A percentile compares a stretch with the other conserved stretches of the same genome.
These are phyloP conservation scores for Globisporangium viniferum DNA, from an alignment of 352 stramenopile species.

Conservation along the genomic window DNA sequence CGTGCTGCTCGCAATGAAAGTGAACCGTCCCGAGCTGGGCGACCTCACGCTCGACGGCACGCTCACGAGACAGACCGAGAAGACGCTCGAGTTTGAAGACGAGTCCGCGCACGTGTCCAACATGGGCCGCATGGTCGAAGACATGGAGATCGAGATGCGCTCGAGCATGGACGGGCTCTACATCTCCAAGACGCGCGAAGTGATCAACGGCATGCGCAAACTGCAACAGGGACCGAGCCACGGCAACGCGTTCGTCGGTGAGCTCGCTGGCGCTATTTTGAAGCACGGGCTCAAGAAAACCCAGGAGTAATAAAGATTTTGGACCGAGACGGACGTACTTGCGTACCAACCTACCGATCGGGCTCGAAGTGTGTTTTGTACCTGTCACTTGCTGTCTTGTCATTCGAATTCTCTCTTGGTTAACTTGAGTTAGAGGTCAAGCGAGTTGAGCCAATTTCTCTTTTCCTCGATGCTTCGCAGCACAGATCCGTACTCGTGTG, in stretches of 20 bases:
- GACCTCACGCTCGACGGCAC: slow-evolving; percentile 89
- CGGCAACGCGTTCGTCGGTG: slow-evolving; percentile 70
- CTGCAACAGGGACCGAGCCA: slow-evolving; percentile 59
- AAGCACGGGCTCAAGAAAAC: slow-evolving; percentile 69
- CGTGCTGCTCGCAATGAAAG: slow-evolving; percentile 89
- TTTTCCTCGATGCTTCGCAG: slow-evolving; percentile 38
- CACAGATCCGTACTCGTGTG: slow-evolving; percentile 29
- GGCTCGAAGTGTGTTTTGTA: slow-evolving; percentile 16
- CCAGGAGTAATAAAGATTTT: slow-evolving; percentile 12
- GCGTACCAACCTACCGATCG: not conserved
- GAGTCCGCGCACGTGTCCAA: slow-evolving; percentile 90
- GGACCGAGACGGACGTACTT: not conserved
- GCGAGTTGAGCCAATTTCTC: slow-evolving; percentile 35
- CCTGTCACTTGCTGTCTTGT: not conserved
- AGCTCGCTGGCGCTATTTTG: slow-evolving; percentile 66
- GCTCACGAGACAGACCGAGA: slow-evolving; percentile 79
- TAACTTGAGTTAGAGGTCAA: slow-evolving; percentile 27
- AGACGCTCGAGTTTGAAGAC: slow-evolving; percentile 69
- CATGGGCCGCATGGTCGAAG: slow-evolving; percentile 95
- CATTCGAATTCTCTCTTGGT: not conserved
- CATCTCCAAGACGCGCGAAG: slow-evolving; percentile 94
- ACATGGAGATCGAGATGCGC: slow-evolving; percentile 95
- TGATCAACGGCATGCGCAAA: slow-evolving; percentile 92
- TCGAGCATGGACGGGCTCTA: slow-evolving; percentile 91
- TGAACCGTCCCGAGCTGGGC: slow-evolving; percentile 76